These are phyloP conservation scores for Ceratobasidium sp. DNA, from an alignment of 1,284 basidiomycete genomes.

Conservation along the genomic window DNA sequence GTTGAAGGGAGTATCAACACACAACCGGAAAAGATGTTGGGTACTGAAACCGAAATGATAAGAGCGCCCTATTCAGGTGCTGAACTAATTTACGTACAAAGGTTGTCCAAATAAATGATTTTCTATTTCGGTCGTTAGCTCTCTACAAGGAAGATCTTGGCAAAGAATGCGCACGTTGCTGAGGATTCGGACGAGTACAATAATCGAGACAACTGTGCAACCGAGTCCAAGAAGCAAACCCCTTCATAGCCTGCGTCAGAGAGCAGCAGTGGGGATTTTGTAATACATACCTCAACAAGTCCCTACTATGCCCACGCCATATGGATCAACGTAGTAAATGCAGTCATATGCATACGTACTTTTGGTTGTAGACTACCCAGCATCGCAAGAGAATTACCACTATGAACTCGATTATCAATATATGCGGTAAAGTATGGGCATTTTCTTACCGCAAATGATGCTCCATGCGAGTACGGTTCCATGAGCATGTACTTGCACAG, in stretches of 20 bases:
- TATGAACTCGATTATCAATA: not conserved
- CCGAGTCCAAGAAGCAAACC: not conserved
- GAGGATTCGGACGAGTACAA: not conserved
- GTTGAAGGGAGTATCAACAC: not conserved
- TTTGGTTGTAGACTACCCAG: slow-evolving; percentile 15
- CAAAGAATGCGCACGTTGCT: not conserved
- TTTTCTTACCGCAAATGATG: not conserved
- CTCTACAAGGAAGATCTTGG: not conserved
- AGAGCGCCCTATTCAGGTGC: not conserved
- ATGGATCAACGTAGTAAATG: no score
- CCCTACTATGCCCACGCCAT: not conserved
- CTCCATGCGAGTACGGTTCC: not conserved
- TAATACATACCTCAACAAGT: no score
- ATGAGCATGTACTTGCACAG: not conserved
- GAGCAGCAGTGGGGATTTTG: no score
- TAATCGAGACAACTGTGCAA: not conserved
- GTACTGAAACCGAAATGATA: not conserved
- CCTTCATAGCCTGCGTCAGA: not conserved
- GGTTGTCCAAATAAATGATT: slow-evolving; percentile 2
- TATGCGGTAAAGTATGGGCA: not conserved
- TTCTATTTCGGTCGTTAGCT: not conserved
- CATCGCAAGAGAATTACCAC: not conserved
- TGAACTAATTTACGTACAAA: not conserved
- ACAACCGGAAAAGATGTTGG: slow-evolving; percentile 18
- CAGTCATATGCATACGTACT: not conserved